Conservation (phyloP, 805 yeast genomes). For the Kluyveromyces lactis region DNA sequence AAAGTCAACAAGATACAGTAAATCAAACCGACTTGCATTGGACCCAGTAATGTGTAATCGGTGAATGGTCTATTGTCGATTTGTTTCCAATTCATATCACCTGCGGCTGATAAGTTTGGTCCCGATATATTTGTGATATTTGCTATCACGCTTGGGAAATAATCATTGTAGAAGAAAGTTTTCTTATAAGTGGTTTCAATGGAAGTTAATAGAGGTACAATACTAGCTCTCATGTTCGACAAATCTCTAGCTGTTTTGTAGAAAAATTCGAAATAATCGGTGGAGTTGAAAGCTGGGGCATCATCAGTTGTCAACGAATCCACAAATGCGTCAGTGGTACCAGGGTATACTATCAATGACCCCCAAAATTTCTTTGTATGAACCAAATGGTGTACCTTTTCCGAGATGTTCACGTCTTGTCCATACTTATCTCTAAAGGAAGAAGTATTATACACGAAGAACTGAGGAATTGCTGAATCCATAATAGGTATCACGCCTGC, state of each 20-base stretch:
- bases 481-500: slow-evolving; percentile 14
- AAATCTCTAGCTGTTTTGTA: slow-evolving; percentile 64
- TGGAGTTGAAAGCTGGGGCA: slow-evolving; percentile 15
- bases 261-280: slow-evolving; percentile 30
- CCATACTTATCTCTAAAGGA: slow-evolving; percentile 19
- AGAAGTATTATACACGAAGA: slow-evolving; percentile 23
- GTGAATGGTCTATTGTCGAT: slow-evolving; percentile 44
- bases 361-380: slow-evolving; percentile 58
- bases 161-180: slow-evolving; percentile 11
- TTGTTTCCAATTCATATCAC: slow-evolving; percentile 30
- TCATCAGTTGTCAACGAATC: slow-evolving; percentile 17
- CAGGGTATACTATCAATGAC: slow-evolving; percentile 42
- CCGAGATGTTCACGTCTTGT: slow-evolving; percentile 17
- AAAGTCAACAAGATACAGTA: slow-evolving; percentile 65
- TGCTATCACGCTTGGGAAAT: slow-evolving; percentile 6
- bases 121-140: background rate
- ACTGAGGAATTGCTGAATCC: slow-evolving; percentile 18
- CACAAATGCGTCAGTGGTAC: slow-evolving; percentile 33
- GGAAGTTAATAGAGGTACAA: slow-evolving; percentile 35
- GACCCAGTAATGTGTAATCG: slow-evolving; percentile 49
- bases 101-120: slow-evolving; percentile 8
- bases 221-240: slow-evolving; percentile 36
- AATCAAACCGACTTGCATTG: slow-evolving; percentile 68
- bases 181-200: slow-evolving; percentile 30
- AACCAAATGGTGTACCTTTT: slow-evolving; percentile 37